Evolutionary conservation across 2,329 filamentous ascomycete species (phyloP).

Genomic region (Claviceps paspali): DNA sequence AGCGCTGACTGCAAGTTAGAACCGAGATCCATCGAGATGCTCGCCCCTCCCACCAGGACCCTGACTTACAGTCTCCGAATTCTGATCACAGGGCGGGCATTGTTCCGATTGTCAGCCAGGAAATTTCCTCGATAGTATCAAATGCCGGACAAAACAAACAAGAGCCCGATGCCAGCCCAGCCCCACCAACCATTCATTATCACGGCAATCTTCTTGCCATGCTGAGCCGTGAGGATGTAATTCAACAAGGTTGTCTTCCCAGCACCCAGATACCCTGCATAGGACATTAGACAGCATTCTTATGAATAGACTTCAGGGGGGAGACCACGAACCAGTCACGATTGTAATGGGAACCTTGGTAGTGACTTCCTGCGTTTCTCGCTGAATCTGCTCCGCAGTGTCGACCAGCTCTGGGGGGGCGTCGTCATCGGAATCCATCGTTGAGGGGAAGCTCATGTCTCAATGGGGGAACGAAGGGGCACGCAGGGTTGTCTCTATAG

Average conservation of each 20-base stretch:
- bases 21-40: constrained; percentile 4
- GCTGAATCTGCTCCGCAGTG: constrained; percentile 20
- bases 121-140: neutral
- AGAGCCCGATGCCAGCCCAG: neutral
- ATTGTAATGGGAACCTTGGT: constrained; percentile 73
- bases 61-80: constrained; percentile 58
- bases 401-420: constrained; percentile 49
- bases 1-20: constrained; percentile 42
- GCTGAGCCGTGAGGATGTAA: constrained; percentile 85
- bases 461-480: too few species aligned
- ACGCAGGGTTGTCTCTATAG: too few species aligned
- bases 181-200: constrained; percentile 62
- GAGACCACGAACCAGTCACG: constrained; percentile 46
- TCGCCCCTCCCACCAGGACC: constrained; percentile 4
- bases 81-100: constrained; percentile 29
- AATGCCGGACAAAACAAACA: neutral
- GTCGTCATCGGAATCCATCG: constrained; percentile 52
- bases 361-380: constrained; percentile 29
- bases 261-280: constrained; percentile 73
- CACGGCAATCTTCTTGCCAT: constrained; percentile 96
- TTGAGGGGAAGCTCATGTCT: neutral
- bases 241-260: constrained; percentile 93
- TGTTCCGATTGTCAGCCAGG: neutral
- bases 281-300: too few species aligned
- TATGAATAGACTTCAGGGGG: too few species aligned